Conservation (phyloP, 768 basidiomycete species). For the Serendipita sp. region DNA sequence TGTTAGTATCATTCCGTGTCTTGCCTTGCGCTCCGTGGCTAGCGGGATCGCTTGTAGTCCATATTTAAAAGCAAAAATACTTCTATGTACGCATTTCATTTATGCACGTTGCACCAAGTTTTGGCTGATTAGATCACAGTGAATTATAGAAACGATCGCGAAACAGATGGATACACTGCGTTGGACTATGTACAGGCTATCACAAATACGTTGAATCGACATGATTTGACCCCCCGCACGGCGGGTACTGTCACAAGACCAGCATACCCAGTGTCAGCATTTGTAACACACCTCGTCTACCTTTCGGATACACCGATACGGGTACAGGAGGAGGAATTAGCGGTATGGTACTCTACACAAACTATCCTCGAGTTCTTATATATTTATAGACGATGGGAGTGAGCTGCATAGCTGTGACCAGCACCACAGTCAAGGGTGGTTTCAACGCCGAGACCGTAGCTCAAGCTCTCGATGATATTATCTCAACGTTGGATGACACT, state of each 20-base stretch:
- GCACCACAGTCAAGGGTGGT: slow-evolving; percentile 15
- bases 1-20: slow-evolving; percentile 73
- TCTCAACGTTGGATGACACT: neutral
- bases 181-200: slow-evolving; percentile 69
- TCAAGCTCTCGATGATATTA: slow-evolving; percentile 25
- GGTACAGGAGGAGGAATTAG: slow-evolving; percentile 45
- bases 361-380: neutral
- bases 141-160: slow-evolving; percentile 76
- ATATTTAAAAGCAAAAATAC: slow-evolving; percentile 58
- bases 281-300: slow-evolving; percentile 74
- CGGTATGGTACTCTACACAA: slow-evolving; percentile 30
- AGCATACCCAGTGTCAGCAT: slow-evolving; percentile 58
- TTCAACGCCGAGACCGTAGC: slow-evolving; percentile 35
- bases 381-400: slow-evolving; percentile 8
- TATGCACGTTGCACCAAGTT: neutral
- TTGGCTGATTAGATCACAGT: slow-evolving; percentile 29
- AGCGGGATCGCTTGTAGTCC: slow-evolving; percentile 58
- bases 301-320: slow-evolving; percentile 44
- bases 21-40: slow-evolving; percentile 70
- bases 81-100: slow-evolving; percentile 46
- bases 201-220: slow-evolving; percentile 43
- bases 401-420: slow-evolving; percentile 15
- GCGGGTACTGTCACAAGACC: slow-evolving; percentile 13
- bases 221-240: slow-evolving; percentile 6
- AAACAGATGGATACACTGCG: slow-evolving; percentile 74